Conservation (phyloP, 805 yeast species). For the Kodamaea neixiangensis region DNA sequence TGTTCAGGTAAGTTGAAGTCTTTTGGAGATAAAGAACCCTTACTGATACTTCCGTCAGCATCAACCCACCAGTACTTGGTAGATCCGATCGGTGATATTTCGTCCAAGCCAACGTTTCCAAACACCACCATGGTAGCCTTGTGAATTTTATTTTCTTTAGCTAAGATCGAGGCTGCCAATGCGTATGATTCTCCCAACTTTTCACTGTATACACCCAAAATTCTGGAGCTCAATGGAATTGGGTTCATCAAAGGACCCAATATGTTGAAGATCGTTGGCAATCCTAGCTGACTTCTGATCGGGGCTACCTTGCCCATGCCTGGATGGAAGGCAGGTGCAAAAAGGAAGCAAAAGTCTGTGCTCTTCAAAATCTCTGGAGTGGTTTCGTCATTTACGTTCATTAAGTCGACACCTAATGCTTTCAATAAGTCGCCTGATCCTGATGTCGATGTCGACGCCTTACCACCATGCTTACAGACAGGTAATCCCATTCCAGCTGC, state of each 20-base stretch:
- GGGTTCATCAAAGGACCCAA: constrained; percentile 95
- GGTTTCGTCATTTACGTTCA: constrained; percentile 61
- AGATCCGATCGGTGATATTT: constrained; percentile 84
- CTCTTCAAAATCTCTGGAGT: constrained; percentile 59
- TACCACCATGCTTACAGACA: constrained; percentile 96
- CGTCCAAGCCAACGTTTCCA: constrained; percentile 92
- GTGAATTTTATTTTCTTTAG: constrained; percentile 47
- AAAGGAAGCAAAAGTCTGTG: constrained; percentile 64
- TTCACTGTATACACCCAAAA: constrained; percentile 87
- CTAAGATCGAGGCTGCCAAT: constrained; percentile 68
- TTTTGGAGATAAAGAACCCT: constrained; percentile 56
- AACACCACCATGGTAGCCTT: constrained; percentile 80
- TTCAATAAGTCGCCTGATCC: constrained; percentile 92
- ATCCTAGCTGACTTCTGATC: constrained; percentile 75
- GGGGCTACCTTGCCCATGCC: constrained; percentile 84
- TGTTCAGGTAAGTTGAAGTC: constrained; percentile 85
- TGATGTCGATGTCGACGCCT: constrained; percentile 88
- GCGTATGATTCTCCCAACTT: constrained; percentile 82
- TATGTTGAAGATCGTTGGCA: constrained; percentile 92
- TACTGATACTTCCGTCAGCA: constrained; percentile 41
- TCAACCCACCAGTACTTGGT: constrained; percentile 78
- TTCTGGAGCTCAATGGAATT: constrained; percentile 73
- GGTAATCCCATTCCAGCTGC: constrained; percentile 85
- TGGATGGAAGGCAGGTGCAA: constrained; percentile 93
- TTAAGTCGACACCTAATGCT: constrained; percentile 79